phyloP scores from a whole-genome alignment of 2,329 filamentous ascomycete genomes.

The Clonostachys rosea region DNA sequence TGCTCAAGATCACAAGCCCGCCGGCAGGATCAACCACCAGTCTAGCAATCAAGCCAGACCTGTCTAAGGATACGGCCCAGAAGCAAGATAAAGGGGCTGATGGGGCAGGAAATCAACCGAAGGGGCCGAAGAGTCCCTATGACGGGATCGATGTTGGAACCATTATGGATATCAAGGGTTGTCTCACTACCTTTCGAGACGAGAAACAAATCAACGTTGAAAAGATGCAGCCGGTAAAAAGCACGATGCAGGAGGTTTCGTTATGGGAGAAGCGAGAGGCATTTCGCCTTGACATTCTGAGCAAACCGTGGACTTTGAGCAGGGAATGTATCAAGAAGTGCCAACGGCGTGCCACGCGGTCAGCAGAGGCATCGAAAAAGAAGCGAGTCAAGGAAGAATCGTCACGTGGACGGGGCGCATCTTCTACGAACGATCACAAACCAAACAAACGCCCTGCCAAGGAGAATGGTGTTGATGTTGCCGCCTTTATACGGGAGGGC shows the following conservation, averaged over 20 bases:
- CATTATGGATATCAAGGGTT: constrained; percentile 54
- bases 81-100: background rate
- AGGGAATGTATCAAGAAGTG: constrained; percentile 43
- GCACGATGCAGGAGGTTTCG: constrained; percentile 51
- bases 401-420: background rate
- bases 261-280: constrained; percentile 52
- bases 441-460: too few species aligned
- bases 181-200: constrained; percentile 38
- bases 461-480: too few species aligned
- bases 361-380: background rate
- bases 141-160: constrained; percentile 42
- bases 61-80: background rate
- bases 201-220: constrained; percentile 47
- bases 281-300: constrained; percentile 46
- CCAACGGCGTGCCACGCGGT: background rate
- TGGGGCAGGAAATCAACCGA: background rate
- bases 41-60: too few species aligned
- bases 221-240: constrained; percentile 39
- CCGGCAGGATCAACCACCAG: background rate
- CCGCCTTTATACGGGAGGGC: background rate
- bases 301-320: constrained; percentile 49
- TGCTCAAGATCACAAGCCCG: background rate
- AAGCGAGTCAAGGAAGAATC: background rate
- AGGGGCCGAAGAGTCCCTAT: constrained; percentile 5
- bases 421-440: background rate